Evolutionary conservation across 2,329 filamentous ascomycete species (phyloP).

Genomic region (Cyphellophora attinorum): DNA sequence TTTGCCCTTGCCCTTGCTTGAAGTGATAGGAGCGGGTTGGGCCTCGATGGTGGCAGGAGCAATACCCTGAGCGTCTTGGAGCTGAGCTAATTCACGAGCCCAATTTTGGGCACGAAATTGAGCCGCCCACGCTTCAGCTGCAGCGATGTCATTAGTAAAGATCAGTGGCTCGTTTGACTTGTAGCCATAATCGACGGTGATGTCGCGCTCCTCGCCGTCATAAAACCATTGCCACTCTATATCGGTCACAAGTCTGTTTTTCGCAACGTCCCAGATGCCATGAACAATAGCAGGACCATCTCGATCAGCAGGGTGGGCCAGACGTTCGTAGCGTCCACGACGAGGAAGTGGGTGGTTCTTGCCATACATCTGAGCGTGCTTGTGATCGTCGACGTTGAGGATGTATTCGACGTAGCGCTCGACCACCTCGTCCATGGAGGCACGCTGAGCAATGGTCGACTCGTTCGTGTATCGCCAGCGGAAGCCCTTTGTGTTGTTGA

Average conservation of each 20-base stretch:
- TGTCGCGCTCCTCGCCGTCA: constrained; percentile 4
- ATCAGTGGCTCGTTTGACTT: too few relatives aligned
- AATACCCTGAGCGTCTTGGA: neutral
- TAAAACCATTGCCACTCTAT: constrained; percentile 12
- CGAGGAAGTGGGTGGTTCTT: neutral
- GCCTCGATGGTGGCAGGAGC: neutral
- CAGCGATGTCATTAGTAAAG: too few relatives aligned
- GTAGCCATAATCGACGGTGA: constrained; percentile 1
- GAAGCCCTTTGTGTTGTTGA: constrained; percentile 14
- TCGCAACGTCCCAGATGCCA: constrained; percentile 14
- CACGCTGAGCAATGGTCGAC: constrained; percentile 13
- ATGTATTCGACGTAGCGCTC: constrained; percentile 5
- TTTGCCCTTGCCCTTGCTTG: too few relatives aligned
- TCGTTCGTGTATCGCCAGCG: constrained; percentile 10
- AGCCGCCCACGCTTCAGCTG: too few relatives aligned
- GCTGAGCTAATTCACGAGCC: neutral
- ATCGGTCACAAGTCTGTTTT: constrained; percentile 6
- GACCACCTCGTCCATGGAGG: constrained; percentile 8
- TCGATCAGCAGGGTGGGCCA: constrained; percentile 7
- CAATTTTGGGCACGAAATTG: neutral
- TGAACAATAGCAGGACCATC: constrained; percentile 7
- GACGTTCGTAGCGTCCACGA: constrained; percentile 9
- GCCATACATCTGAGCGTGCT: neutral
- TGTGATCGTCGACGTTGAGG: neutral
- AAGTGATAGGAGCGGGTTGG: too few relatives aligned